These are phyloP conservation scores for Coemansia aciculifera DNA, from an alignment of 192 early-diverging fungal genomes.

Conservation along the genomic window DNA sequence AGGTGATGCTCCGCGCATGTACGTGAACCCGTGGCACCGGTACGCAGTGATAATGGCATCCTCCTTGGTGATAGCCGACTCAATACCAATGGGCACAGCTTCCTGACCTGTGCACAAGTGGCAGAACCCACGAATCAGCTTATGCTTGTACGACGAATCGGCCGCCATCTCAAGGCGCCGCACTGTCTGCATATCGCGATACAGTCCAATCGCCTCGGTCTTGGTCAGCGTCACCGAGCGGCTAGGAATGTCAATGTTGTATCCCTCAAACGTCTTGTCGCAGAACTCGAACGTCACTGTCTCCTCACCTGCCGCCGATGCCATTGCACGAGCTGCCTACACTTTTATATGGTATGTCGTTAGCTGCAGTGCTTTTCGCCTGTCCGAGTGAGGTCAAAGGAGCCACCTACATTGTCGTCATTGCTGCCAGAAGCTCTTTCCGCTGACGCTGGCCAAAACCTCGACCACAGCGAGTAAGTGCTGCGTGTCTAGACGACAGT, in stretches of 20 bases:
- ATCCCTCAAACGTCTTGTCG: slow-evolving; percentile 73
- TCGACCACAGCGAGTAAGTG: slow-evolving; percentile 28
- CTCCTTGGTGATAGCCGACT: slow-evolving; percentile 81
- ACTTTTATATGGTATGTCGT: neutral
- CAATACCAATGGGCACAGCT: slow-evolving; percentile 92
- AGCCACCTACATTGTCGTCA: slow-evolving; percentile 5
- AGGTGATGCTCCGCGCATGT: slow-evolving; percentile 73
- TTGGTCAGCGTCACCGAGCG: slow-evolving; percentile 65
- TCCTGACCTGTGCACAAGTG: slow-evolving; percentile 97
- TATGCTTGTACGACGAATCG: slow-evolving; percentile 94
- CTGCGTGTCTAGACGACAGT: neutral
- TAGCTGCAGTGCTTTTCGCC: neutral
- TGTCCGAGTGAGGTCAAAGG: neutral
- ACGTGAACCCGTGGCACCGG: slow-evolving; percentile 97
- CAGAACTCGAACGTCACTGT: slow-evolving; percentile 70
- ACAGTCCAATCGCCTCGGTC: slow-evolving; percentile 77
- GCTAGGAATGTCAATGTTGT: slow-evolving; percentile 76
- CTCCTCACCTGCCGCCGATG: slow-evolving; percentile 27
- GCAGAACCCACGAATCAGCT: slow-evolving; percentile 97
- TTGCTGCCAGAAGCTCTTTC: neutral
- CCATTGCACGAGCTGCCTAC: slow-evolving; percentile 44
- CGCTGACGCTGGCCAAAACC: slow-evolving; percentile 9
- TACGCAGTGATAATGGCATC: slow-evolving; percentile 97
- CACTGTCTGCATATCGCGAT: slow-evolving; percentile 85
- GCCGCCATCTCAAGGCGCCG: slow-evolving; percentile 91